These are phyloP conservation scores for Phytophthora sp. DNA, from an alignment of 352 stramenopile genomes.

Conservation along the genomic window DNA sequence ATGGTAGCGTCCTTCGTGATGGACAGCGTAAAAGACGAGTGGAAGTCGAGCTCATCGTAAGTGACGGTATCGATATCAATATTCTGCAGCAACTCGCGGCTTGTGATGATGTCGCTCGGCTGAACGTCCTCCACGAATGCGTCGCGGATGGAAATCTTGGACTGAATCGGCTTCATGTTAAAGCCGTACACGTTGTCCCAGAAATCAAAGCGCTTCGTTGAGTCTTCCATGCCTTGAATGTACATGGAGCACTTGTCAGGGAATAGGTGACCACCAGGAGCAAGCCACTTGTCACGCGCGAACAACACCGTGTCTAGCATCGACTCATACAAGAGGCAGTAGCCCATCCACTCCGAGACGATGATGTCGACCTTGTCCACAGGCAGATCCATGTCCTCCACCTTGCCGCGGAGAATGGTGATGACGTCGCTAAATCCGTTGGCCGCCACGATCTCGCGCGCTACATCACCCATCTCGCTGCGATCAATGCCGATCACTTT, in stretches of 20 bases:
- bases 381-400: slow-evolving; percentile 94
- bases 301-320: slow-evolving; percentile 98
- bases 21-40: slow-evolving; percentile 88
- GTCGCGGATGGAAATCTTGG: slow-evolving; percentile 94
- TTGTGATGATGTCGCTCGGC: slow-evolving; percentile 88
- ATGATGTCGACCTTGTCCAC: slow-evolving; percentile 97
- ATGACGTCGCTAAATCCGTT: slow-evolving; percentile 94
- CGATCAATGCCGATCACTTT: slow-evolving; percentile 96
- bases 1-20: slow-evolving; percentile 90
- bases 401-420: slow-evolving; percentile 96
- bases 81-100: slow-evolving; percentile 81
- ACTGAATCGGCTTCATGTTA: slow-evolving; percentile 97
- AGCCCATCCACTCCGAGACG: slow-evolving; percentile 99
- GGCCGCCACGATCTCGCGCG: slow-evolving; percentile 93
- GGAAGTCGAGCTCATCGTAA: slow-evolving; percentile 96
- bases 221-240: slow-evolving; percentile 84
- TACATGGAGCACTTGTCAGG: slow-evolving; percentile 98
- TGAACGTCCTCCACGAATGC: slow-evolving; percentile 97
- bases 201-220: slow-evolving; percentile 81
- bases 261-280: slow-evolving; percentile 94
- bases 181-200: slow-evolving; percentile 99
- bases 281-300: slow-evolving; percentile 97
- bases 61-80: slow-evolving; percentile 91
- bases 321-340: slow-evolving; percentile 97
- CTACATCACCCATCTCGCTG: slow-evolving; percentile 95